A percentile compares a stretch with the other conserved stretches of the same genome.
Evolutionary conservation across 1,284 basidiomycete genomes (phyloP).

Genomic region (Moniliophthora roreri): DNA sequence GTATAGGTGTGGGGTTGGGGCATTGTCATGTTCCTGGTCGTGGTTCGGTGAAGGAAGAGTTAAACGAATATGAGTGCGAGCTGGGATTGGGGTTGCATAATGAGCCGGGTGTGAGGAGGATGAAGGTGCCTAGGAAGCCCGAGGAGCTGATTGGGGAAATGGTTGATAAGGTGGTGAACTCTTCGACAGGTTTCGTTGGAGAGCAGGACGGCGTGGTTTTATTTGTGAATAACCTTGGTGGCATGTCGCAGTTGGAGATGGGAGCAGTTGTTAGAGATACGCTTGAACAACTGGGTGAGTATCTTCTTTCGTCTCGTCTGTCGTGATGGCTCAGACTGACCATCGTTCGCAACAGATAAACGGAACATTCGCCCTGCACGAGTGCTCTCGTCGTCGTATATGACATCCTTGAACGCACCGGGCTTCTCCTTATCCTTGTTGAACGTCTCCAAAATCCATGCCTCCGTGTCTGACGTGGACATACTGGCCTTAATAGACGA

Average conservation of each 20-base stretch:
- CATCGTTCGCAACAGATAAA: slow-evolving; percentile 8
- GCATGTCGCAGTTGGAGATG: slow-evolving; percentile 54
- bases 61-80: slow-evolving; percentile 39
- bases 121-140: slow-evolving; percentile 26
- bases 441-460: slow-evolving; percentile 27
- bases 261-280: slow-evolving; percentile 46
- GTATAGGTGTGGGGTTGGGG: slow-evolving; percentile 52
- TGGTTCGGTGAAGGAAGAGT: slow-evolving; percentile 21
- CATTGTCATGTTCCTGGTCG: slow-evolving; percentile 60
- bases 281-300: slow-evolving; percentile 37
- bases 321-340: background rate
- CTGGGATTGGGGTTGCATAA: slow-evolving; percentile 60
- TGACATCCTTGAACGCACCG: slow-evolving; percentile 40
- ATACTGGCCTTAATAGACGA: slow-evolving; percentile 30
- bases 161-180: slow-evolving; percentile 30
- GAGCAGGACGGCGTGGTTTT: slow-evolving; percentile 34
- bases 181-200: background rate
- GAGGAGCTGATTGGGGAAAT: slow-evolving; percentile 36
- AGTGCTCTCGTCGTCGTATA: slow-evolving; percentile 35
- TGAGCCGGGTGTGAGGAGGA: slow-evolving; percentile 49
- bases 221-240: slow-evolving; percentile 59
- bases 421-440: slow-evolving; percentile 37
- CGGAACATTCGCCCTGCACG: slow-evolving; percentile 26
- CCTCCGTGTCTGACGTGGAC: slow-evolving; percentile 10
- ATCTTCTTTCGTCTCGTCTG: background rate